Base-by-base conservation (phyloP, 2,329 filamentous ascomycete genomes). In the Colletotrichum falcatum region DNA sequence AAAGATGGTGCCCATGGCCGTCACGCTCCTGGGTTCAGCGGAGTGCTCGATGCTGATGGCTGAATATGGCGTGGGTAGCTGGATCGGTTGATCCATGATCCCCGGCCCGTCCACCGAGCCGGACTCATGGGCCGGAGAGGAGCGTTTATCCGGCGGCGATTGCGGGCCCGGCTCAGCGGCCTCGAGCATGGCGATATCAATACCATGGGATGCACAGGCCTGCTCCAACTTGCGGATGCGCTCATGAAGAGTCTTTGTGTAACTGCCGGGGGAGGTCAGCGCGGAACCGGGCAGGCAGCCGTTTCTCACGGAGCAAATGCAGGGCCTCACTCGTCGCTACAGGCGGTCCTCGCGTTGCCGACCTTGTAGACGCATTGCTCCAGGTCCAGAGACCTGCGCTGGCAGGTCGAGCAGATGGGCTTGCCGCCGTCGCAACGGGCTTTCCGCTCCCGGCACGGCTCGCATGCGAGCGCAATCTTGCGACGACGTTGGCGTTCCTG, bases 331-430 rank as follows among this genome's bases (percentile, higher is more conserved):
- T 35, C 51, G 11, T 54, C 51, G 14, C 51, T 35, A 20, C 58
- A 30, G 39, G 78, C 79, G 5, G 78, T 79, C 12, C 78, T 77
- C 9, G 78, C 77, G 72, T 81, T 82, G 5, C 79, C 78, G 2
- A 77, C 70, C 28, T 75, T 81, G 73, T 83, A 84, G 11, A 81
- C 73, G 61, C 82, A 83, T n/a, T 75, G 77, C 39, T 79, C 76
- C 8, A 80, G 71, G 4, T 73, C 70, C 33, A 80, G 75, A 2
- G 76, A 76, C 16, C 81, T 78, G 16, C 78, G 77, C 51, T 74
- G 74, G 62, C 83, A 84, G 2, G 80, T 79, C n/a, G 79, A 81
- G 74, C 83, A 85, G 16, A 84, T 79, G 30, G 83, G 83, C 72
- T 83, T 83, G n/a, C 65, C 75, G 26, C 82, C 82, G 71, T 84